phyloP scores from a whole-genome alignment of 495 filamentous ascomycete genomes.

The Neurospora pannonica region DNA sequence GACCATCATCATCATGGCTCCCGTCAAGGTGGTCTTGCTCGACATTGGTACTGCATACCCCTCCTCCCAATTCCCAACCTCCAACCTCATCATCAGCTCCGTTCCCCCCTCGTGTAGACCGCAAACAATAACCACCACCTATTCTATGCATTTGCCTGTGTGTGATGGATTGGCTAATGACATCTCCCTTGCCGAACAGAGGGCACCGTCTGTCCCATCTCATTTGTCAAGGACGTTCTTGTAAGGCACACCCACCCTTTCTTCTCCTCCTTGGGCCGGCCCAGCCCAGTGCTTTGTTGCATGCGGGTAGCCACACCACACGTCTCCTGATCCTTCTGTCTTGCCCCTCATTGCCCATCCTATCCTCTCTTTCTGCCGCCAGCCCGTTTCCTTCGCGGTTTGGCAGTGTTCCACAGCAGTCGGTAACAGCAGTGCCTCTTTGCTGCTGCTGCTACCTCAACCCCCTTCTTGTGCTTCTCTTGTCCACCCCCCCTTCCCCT shows the following conservation, averaged over 20 bases:
- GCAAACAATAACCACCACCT: not conserved
- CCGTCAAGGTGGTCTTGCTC: conserved; percentile 35
- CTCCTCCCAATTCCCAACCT: not conserved
- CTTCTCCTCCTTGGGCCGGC: not conserved
- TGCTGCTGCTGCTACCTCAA: not conserved
- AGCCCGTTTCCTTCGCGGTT: not conserved
- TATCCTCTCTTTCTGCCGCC: not conserved
- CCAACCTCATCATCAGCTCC: not conserved
- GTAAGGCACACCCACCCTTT: conserved; percentile 34
- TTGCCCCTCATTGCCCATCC: not conserved
- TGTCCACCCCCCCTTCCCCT: not conserved
- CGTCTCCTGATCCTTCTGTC: not conserved
- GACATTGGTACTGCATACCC: conserved; percentile 36
- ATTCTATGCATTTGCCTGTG: conserved; percentile 18
- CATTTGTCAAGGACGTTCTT: conserved; percentile 62
- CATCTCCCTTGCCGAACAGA: conserved; percentile 34
- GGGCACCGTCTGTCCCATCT: conserved; percentile 61
- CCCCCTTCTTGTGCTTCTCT: not conserved
- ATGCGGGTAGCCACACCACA: not conserved
- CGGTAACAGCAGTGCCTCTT: not conserved
- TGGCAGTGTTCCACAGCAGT: not conserved
- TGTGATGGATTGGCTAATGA: conserved; percentile 29
- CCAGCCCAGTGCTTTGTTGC: not conserved
- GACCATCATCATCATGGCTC: conserved; percentile 14
- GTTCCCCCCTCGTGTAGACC: not conserved